Conservation (phyloP, 768 basidiomycete species). For the Agaricus subrufescens region DNA sequence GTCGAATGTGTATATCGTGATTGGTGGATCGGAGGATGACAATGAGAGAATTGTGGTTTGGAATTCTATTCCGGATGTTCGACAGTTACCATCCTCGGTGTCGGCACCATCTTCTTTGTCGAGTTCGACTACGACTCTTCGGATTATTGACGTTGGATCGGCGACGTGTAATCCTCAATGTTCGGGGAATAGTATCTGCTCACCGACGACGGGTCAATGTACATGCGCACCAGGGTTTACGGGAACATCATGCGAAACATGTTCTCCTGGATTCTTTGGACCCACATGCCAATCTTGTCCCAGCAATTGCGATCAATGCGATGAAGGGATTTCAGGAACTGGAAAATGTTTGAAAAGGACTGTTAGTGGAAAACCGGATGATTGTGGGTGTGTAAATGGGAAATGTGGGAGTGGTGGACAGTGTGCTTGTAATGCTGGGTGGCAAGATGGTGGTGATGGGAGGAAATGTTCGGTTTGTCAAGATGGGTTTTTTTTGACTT, state of each 20-base stretch:
- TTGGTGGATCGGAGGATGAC: constrained; percentile 41
- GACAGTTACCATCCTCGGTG: constrained; percentile 47
- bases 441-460: constrained; percentile 65
- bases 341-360: constrained; percentile 63
- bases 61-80: constrained; percentile 73
- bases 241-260: constrained; percentile 77
- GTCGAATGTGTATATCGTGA: constrained; percentile 61
- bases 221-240: constrained; percentile 70
- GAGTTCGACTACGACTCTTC: constrained; percentile 38
- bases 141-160: constrained; percentile 69
- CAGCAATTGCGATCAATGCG: constrained; percentile 61
- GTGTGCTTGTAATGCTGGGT: constrained; percentile 76
- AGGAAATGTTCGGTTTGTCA: constrained; percentile 75
- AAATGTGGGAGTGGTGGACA: constrained; percentile 63
- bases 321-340: constrained; percentile 74
- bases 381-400: constrained; percentile 83
- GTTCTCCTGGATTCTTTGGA: constrained; percentile 72
- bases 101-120: constrained; percentile 12
- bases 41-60: constrained; percentile 65
- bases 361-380: constrained; percentile 48
- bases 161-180: constrained; percentile 73
- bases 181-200: constrained; percentile 68
- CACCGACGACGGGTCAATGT: constrained; percentile 59
- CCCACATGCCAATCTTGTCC: constrained; percentile 68
- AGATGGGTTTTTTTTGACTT: constrained; percentile 68